phyloP scores from a whole-genome alignment of 1,284 basidiomycete species.

The Volvariella volvacea region DNA sequence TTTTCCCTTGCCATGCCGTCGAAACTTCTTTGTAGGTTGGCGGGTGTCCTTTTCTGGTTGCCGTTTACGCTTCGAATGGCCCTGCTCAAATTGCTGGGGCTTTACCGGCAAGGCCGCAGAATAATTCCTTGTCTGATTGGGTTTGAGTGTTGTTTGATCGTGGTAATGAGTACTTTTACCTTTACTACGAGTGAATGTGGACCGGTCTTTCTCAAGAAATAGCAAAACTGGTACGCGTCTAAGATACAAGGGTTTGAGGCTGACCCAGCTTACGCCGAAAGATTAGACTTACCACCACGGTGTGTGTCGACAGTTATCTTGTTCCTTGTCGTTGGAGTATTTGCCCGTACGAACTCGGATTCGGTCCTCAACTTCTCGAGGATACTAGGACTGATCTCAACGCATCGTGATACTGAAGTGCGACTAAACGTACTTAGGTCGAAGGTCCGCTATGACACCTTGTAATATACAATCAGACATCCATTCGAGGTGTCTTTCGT shows the following conservation, averaged over 20 bases:
- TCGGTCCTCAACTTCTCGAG: constrained; percentile 61
- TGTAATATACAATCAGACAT: constrained; percentile 71
- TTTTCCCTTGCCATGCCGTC: no score
- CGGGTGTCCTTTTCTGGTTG: no score
- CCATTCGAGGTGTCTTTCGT: constrained; percentile 73
- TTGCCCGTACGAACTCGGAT: constrained; percentile 31
- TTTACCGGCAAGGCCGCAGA: no score
- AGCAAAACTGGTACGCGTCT: constrained; percentile 78
- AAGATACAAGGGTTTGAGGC: constrained; percentile 5
- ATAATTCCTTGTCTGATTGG: no score
- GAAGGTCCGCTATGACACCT: constrained; percentile 63
- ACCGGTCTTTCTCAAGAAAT: constrained; percentile 71
- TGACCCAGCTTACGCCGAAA: no score
- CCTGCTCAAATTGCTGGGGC: no score
- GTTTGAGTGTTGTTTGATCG: no score
- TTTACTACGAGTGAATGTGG: constrained; percentile 71
- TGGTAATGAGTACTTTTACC: constrained; percentile 27
- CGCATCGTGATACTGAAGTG: not conserved
- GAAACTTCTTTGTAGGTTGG: no score
- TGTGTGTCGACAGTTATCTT: constrained; percentile 65
- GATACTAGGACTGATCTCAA: constrained; percentile 36
- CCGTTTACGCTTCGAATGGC: no score
- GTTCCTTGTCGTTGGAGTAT: constrained; percentile 40
- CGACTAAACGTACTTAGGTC: constrained; percentile 46
- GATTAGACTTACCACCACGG: constrained; percentile 57